Base-by-base conservation (phyloP, 352 stramenopile genomes). In the Globisporangium radiosum region DNA sequence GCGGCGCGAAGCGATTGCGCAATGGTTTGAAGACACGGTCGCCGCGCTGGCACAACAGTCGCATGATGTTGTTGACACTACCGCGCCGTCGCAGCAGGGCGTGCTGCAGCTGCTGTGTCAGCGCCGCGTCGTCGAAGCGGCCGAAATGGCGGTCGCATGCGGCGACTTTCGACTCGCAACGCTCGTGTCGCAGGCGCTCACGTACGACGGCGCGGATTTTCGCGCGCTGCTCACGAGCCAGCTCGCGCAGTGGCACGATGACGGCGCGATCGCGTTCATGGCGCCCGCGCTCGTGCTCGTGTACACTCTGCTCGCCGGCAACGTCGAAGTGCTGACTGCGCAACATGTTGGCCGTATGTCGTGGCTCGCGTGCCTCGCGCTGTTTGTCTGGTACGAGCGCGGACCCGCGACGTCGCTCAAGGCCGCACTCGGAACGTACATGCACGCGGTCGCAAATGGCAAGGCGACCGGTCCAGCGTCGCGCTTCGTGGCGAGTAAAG, bases 371-470 rank as follows among this genome's bases (percentile, higher is more conserved):
- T 76, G 76, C 38, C 68, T 92, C 19, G 78, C 81, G 33, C 63
- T 88, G 6, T 81, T 87, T 58, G 68, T 88, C 44, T 92, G 82
- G 82, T 92, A 86, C 63, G 81, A 79, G 50, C 63, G 72, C 25
- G 77, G 78, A 1, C 73, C 77, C 11, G 70, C 72, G 6, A 78
- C 68, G 37, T 73, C 73, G 11, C 60, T 90, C 0, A 76, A 80
- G 47, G 68, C 65, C 3, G 76, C 75, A 7, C 60, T 92, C 36
- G 40, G 55, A 15, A 62, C 73, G 47, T 83, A 84, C 33, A 49
- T 73, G 39, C 61, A 72, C 14, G 65, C 73, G 38, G 75, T 87
- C 19, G 63, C 62, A 36, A 86, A 85, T 37, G 11, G 67, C 15
- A 57, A 80, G 48, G 72, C 71, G 36, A 65, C 66, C 52, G 62